Conservation (phyloP, 2,329 filamentous ascomycete genomes). For the Botrytis porri region DNA sequence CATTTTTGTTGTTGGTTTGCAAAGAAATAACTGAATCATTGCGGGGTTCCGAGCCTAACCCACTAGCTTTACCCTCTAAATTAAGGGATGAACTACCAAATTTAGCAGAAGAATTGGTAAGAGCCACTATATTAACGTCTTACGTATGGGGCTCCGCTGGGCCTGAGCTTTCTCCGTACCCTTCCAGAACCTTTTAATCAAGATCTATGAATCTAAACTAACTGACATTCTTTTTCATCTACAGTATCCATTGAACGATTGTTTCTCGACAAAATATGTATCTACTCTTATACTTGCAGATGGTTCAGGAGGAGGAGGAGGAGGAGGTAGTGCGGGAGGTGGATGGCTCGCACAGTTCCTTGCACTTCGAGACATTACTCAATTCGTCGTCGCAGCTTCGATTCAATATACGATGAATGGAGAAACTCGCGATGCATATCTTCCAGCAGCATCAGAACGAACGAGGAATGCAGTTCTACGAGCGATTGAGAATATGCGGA, state of each 20-base stretch:
- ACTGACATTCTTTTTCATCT: background rate
- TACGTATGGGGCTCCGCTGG: background rate
- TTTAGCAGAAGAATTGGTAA: conserved; percentile 41
- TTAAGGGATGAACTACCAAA: conserved; percentile 41
- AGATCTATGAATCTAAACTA: background rate
- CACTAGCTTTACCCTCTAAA: conserved; percentile 38
- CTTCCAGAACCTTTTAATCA: background rate
- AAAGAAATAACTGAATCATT: conserved; percentile 41
- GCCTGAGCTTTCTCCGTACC: background rate
- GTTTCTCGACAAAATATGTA: conserved; percentile 40
- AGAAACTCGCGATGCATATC: conserved; percentile 39
- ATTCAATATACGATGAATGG: conserved; percentile 41
- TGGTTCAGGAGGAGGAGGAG: conserved; percentile 21
- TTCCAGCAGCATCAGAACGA: conserved; percentile 39
- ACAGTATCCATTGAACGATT: conserved; percentile 42
- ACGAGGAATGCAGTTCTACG: conserved; percentile 42
- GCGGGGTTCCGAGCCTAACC: conserved; percentile 39
- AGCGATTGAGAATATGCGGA: conserved; percentile 39
- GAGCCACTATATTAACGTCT: conserved; percentile 9
- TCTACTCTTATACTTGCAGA: conserved; percentile 38
- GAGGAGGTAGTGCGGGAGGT: background rate
- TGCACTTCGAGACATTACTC: conserved; percentile 42
- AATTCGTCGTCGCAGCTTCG: conserved; percentile 42
- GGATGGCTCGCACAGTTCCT: conserved; percentile 42
- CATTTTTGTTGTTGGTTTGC: conserved; percentile 41